Percentiles rank a stretch among this genome's conserved stretches.
These are phyloP conservation scores for Boechera retrofracta DNA, from an alignment of 345 rosid species.

Conservation along the genomic window DNA sequence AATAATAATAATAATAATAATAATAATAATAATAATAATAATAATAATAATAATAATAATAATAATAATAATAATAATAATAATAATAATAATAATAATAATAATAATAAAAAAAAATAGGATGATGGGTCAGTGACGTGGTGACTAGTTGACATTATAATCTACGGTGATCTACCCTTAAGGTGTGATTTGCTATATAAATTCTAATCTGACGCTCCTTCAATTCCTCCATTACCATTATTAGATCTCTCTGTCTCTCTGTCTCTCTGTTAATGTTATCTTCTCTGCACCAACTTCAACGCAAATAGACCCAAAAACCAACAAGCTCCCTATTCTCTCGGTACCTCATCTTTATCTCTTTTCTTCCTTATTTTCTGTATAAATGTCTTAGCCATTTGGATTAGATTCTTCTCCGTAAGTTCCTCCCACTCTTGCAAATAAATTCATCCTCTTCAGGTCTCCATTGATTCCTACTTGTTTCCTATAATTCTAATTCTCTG, in stretches of 20 bases:
- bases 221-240: conserved; percentile 11
- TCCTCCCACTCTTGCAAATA: not conserved
- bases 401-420: not conserved
- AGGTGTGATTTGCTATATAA: conserved; percentile 26
- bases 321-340: conserved; percentile 37
- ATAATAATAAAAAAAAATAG: not conserved
- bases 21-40: too few relatives aligned
- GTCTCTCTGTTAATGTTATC: conserved; percentile 26
- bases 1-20: not conserved
- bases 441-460: conserved; percentile 29
- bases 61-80: too few relatives aligned
- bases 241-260: conserved; percentile 25
- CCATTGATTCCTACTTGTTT: conserved; percentile 5
- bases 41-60: too few relatives aligned
- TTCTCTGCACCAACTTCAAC: conserved; percentile 44
- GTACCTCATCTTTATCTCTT: conserved; percentile 31
- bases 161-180: conserved; percentile 35
- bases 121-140: conserved; percentile 27
- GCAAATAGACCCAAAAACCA: conserved; percentile 13
- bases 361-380: conserved; percentile 11
- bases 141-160: conserved; percentile 41
- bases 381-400: conserved; percentile 25
- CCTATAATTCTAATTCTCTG: not conserved
- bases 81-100: too few relatives aligned
- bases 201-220: conserved; percentile 31